Percentiles rank a stretch among this genome's conserved stretches.
phyloP scores from a whole-genome alignment of 2,329 filamentous ascomycete genomes.

The Nigrospora osmanthi region DNA sequence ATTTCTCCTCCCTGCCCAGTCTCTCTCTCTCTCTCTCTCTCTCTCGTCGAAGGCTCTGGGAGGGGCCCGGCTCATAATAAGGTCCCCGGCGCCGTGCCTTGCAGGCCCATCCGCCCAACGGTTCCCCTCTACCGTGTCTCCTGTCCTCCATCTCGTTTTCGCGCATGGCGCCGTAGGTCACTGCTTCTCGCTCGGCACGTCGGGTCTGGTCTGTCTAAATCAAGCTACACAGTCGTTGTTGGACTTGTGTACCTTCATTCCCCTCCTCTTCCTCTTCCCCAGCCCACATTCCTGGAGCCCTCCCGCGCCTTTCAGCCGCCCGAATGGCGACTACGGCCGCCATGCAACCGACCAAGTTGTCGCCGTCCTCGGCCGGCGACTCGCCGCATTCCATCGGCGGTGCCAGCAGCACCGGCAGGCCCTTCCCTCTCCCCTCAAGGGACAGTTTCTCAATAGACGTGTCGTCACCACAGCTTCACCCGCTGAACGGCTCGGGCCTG shows the following conservation, averaged over 20 bases:
- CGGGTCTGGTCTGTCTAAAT: too few species aligned
- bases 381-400: constrained; percentile 37
- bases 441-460: constrained; percentile 42
- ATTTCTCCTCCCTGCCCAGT: background rate
- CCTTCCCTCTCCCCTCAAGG: constrained; percentile 36
- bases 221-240: too few species aligned
- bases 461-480: constrained; percentile 33
- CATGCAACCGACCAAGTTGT: constrained; percentile 30
- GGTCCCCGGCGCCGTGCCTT: constrained; percentile 5
- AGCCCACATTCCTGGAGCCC: constrained; percentile 4
- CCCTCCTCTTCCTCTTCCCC: background rate
- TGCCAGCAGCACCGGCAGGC: constrained; percentile 27
- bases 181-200: too few species aligned
- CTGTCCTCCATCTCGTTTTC: constrained; percentile 8
- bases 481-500: constrained; percentile 32
- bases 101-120: constrained; percentile 1
- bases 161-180: background rate
- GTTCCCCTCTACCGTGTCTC: constrained; percentile 1
- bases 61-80: constrained; percentile 4
- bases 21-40: constrained; percentile 5
- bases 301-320: constrained; percentile 13
- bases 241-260: background rate
- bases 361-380: constrained; percentile 46
- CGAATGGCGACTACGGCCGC: constrained; percentile 14
- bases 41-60: constrained; percentile 2